Evolutionary conservation across 345 rosid species (phyloP).

Genomic region (sweet orange (Citrus sinensis)): DVS_A1.0 CM039163.1:41639001-41639500

Average conservation of each 20-base stretch:
- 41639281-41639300: conserved; percentile 52
- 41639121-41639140: conserved; percentile 60
- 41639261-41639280: conserved; percentile 55
- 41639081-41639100: conserved; percentile 70
- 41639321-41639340: conserved; percentile 17
- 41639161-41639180: conserved; percentile 52
- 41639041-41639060: conserved; percentile 4
- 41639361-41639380: background rate
- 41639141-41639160: conserved; percentile 57
- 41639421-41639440: conserved; percentile 75
- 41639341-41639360: conserved; percentile 16
- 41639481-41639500: conserved; percentile 72
- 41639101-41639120: conserved; percentile 76
- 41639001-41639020: background rate
- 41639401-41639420: conserved; percentile 64
- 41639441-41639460: conserved; percentile 73
- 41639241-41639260: conserved; percentile 60
- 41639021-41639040: background rate
- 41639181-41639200: conserved; percentile 63
- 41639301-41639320: conserved; percentile 41
- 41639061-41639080: conserved; percentile 18
- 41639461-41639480: conserved; percentile 62
- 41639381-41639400: conserved; percentile 55
- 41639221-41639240: conserved; percentile 60
- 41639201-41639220: conserved; percentile 57